Evolutionary conservation across 106 monocot species (phyloP).

Genomic region (Cymbidium sinense): DNA sequence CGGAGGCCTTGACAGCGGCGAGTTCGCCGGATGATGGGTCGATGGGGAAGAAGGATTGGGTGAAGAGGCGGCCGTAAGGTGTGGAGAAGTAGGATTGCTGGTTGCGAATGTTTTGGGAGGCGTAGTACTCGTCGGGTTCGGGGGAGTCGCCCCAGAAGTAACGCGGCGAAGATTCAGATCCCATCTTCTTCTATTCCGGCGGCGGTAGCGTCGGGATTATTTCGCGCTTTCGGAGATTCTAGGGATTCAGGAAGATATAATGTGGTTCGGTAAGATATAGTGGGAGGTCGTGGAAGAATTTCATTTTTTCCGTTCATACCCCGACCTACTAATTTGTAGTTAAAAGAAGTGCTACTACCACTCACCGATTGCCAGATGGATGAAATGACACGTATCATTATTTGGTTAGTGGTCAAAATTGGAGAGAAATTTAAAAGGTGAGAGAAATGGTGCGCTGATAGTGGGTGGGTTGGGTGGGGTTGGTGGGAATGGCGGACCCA

Average conservation of each 20-base stretch:
- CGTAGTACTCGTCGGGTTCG: conserved; percentile 64
- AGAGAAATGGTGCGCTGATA: too few relatives aligned
- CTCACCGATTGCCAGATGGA: too few relatives aligned
- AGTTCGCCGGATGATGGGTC: conserved; percentile 11
- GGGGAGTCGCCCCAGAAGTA: conserved; percentile 84
- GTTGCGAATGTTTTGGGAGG: conserved; percentile 64
- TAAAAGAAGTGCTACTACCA: too few relatives aligned
- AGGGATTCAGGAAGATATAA: neutral
- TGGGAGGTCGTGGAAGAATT: neutral
- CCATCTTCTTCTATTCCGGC: neutral
- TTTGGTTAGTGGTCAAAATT: too few relatives aligned
- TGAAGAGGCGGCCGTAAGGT: conserved; percentile 69
- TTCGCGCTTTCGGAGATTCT: neutral
- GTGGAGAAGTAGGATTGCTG: conserved; percentile 61
- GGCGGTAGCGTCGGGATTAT: neutral
- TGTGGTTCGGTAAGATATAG: neutral
- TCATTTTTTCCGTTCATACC: neutral
- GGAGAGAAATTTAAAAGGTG: too few relatives aligned
- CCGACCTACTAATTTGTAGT: too few relatives aligned
- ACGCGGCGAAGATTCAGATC: conserved; percentile 11
- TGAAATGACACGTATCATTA: too few relatives aligned
- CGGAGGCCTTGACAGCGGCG: conserved; percentile 51
- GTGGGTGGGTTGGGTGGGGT: too few relatives aligned
- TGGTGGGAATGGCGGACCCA: too few relatives aligned
- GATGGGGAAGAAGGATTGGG: conserved; percentile 76